phyloP scores from a whole-genome alignment of 2,329 filamentous ascomycete genomes.

The Bipolaris gigantea region DNA sequence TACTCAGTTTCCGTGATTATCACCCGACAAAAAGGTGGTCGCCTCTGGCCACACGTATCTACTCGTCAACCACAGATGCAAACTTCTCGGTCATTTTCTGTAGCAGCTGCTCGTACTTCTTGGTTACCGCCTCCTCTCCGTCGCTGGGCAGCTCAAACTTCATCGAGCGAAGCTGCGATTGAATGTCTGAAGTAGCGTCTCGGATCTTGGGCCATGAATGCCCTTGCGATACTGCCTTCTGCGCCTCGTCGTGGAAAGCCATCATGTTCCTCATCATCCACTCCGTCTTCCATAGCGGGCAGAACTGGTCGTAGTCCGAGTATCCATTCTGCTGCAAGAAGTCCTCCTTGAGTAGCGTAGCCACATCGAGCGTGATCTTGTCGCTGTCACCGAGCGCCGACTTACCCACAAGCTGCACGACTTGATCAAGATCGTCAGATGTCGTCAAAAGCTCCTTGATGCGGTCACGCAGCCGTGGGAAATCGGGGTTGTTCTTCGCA shows the following conservation, averaged over 20 bases:
- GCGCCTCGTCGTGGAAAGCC: constrained; percentile 94
- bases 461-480: constrained; percentile 87
- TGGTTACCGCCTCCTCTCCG: constrained; percentile 75
- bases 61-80: constrained; percentile 93
- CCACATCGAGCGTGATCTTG: constrained; percentile 97
- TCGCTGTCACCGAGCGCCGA: constrained; percentile 92
- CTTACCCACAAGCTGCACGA: constrained; percentile 97
- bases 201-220: constrained; percentile 91
- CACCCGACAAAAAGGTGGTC: not conserved
- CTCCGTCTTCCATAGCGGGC: constrained; percentile 98
- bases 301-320: constrained; percentile 99
- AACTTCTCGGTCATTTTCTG: constrained; percentile 97
- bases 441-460: constrained; percentile 92
- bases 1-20: no score
- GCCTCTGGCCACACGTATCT: constrained; percentile 53
- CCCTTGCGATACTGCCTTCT: constrained; percentile 91
- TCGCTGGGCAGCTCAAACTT: constrained; percentile 95
- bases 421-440: constrained; percentile 96
- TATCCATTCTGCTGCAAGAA: constrained; percentile 99
- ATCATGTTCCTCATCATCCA: constrained; percentile 99
- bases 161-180: constrained; percentile 82
- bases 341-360: constrained; percentile 92
- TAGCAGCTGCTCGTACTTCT: constrained; percentile 94
- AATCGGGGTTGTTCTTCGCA: constrained; percentile 89
- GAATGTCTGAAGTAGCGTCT: constrained; percentile 85